Percentiles rank a stretch among this genome's conserved stretches.
phyloP scores from a whole-genome alignment of 2,329 filamentous ascomycete genomes.

The Sporothrix curviconia region DNA sequence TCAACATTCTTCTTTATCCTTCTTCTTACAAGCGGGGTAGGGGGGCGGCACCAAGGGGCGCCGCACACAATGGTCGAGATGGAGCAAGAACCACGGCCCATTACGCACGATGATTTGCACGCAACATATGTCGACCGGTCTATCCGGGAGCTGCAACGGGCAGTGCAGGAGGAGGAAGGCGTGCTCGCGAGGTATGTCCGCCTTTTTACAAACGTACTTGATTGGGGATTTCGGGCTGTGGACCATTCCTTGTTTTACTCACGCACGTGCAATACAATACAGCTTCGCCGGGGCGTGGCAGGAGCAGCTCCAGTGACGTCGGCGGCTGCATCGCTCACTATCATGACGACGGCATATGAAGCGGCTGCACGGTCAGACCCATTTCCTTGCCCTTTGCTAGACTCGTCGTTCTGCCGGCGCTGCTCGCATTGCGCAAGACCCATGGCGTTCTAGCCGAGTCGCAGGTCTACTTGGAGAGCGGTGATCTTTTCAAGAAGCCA shows the following conservation, averaged over 20 bases:
- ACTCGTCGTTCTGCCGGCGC: constrained; percentile 63
- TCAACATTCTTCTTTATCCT: neutral
- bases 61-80: constrained; percentile 13
- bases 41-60: neutral
- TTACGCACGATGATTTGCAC: constrained; percentile 36
- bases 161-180: constrained; percentile 48
- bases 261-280: neutral
- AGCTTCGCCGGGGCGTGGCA: constrained; percentile 20
- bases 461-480: constrained; percentile 48
- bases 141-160: constrained; percentile 57
- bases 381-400: constrained; percentile 57
- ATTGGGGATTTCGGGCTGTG: neutral
- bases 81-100: constrained; percentile 24
- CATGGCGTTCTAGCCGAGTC: constrained; percentile 59
- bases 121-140: constrained; percentile 58
- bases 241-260: too few species aligned
- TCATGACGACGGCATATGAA: constrained; percentile 61
- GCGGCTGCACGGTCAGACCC: constrained; percentile 55
- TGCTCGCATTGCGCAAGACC: constrained; percentile 64
- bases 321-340: constrained; percentile 32
- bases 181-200: constrained; percentile 39
- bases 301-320: constrained; percentile 14
- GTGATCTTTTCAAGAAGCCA: too few species aligned
- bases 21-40: too few species aligned
- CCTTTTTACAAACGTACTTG: neutral